Evolutionary conservation across 177 flowering plant species (phyloP).

Genomic region (Vitis hybrid): DNA sequence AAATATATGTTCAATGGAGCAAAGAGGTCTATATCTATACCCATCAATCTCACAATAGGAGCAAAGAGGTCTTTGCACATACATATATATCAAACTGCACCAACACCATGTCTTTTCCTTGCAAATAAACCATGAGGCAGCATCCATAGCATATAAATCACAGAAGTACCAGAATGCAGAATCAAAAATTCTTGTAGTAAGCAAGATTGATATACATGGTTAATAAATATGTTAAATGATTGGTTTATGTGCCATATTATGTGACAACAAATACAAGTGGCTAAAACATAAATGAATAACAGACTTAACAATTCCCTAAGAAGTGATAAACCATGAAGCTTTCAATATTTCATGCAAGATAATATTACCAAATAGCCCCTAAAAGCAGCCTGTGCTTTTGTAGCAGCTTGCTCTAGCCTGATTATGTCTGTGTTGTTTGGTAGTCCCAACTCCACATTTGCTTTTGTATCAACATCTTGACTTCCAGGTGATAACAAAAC

Average conservation of each 20-base stretch:
- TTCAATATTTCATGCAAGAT: conserved; percentile 1
- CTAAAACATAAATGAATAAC: background rate
- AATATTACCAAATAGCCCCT: conserved; percentile 75
- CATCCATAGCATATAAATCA: no score
- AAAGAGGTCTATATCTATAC: no score
- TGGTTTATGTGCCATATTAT: background rate
- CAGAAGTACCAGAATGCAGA: no score
- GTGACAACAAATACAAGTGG: background rate
- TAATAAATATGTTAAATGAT: no score
- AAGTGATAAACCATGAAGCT: background rate
- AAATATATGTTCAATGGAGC: no score
- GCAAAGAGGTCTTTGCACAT: no score
- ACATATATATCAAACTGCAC: no score
- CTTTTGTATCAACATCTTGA: conserved; percentile 26
- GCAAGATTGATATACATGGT: no score
- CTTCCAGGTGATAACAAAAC: conserved; percentile 16
- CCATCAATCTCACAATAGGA: no score
- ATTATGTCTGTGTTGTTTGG: conserved; percentile 27
- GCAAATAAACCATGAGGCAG: no score
- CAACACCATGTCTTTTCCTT: no score
- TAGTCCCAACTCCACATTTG: conserved; percentile 7
- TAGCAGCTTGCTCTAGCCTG: conserved; percentile 58
- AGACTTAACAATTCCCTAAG: background rate
- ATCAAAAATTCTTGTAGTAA: no score
- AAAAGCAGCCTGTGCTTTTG: conserved; percentile 70